Evolutionary conservation across 2,329 filamentous ascomycete genomes (phyloP).

Genomic region (Tolypocladium inflatum): DNA sequence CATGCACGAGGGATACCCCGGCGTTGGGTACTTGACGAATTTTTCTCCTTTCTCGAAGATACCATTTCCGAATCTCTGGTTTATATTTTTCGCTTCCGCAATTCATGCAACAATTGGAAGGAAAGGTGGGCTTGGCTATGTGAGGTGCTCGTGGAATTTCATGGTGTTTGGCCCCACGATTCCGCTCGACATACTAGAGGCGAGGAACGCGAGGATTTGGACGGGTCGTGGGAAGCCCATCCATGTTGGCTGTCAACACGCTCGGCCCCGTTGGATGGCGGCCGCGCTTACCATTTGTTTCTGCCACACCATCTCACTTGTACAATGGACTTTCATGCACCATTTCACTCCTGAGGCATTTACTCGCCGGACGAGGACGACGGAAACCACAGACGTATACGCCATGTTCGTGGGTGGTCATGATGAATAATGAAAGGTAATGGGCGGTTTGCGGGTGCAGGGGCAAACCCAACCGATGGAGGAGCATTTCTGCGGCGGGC

Average conservation of each 20-base stretch:
- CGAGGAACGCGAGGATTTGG: background rate
- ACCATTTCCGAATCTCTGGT: background rate
- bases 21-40: slow-evolving; percentile 1
- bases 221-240: background rate
- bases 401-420: background rate
- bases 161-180: background rate
- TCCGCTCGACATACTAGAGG: too few species aligned
- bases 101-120: background rate
- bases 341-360: background rate
- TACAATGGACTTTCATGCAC: background rate
- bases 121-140: background rate
- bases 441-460: background rate
- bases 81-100: background rate
- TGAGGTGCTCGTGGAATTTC: background rate
- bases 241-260: background rate
- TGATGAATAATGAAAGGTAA: background rate
- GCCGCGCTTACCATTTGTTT: background rate
- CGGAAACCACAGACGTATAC: background rate
- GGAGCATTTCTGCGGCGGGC: background rate
- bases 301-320: background rate
- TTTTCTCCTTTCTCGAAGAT: background rate
- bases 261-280: background rate
- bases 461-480: background rate
- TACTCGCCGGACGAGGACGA: background rate
- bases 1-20: background rate